These are phyloP conservation scores for Venturia asperata DNA, from an alignment of 2,329 filamentous ascomycete species.

Conservation along the genomic window DNA sequence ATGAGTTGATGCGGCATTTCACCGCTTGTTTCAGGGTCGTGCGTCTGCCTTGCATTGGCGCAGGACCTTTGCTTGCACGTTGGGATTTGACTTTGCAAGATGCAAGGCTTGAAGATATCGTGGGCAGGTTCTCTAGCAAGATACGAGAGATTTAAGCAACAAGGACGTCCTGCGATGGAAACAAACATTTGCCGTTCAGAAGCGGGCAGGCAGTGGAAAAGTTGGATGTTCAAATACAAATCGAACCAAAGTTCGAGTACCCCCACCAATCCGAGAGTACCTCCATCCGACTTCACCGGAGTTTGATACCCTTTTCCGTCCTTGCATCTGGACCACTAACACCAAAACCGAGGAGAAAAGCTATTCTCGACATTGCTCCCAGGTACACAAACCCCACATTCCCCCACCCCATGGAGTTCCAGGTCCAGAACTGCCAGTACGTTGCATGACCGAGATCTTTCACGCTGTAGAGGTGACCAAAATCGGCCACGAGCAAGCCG, in stretches of 20 bases:
- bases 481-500: constrained; percentile 64
- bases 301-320: background rate
- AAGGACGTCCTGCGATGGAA: no score
- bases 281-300: background rate
- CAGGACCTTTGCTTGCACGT: no score
- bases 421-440: constrained; percentile 56
- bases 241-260: no score
- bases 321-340: background rate
- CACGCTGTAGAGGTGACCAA: constrained; percentile 67
- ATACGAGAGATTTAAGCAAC: no score
- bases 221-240: no score
- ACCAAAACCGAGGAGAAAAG: constrained; percentile 54
- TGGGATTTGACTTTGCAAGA: no score
- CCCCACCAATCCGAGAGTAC: no score
- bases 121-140: no score
- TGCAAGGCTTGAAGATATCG: no score
- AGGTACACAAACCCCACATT: constrained; percentile 65
- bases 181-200: no score
- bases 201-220: no score
- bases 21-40: background rate
- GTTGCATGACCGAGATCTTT: constrained; percentile 50
- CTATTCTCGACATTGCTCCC: constrained; percentile 52
- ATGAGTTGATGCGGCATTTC: background rate
- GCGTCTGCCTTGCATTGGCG: background rate
- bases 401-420: constrained; percentile 63